These are phyloP conservation scores for Aureobasidium lini DNA, from an alignment of 2,329 filamentous ascomycete species.

Conservation along the genomic window DNA sequence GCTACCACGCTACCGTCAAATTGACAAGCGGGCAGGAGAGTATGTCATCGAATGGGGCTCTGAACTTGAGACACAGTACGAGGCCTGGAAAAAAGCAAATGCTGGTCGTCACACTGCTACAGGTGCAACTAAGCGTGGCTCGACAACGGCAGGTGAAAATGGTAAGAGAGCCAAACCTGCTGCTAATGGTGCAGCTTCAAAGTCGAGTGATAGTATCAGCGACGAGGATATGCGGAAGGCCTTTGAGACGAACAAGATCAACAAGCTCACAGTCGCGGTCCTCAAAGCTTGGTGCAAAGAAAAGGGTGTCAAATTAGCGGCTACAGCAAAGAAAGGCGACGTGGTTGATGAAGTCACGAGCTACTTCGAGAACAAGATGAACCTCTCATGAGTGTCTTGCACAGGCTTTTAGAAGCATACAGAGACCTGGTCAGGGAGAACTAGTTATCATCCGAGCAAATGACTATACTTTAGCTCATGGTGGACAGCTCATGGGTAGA, in stretches of 20 bases:
- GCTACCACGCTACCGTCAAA: conserved; percentile 74
- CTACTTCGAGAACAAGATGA: conserved; percentile 31
- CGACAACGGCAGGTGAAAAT: conserved; percentile 22
- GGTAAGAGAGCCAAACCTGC: conserved; percentile 42
- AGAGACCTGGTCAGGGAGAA: too few species aligned
- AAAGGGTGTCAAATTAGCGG: conserved; percentile 21
- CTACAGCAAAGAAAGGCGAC: conserved; percentile 27
- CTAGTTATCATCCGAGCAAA: too few species aligned
- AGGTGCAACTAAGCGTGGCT: conserved; percentile 37
- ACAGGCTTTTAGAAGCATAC: too few species aligned
- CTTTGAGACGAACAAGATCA: conserved; percentile 37
- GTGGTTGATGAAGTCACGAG: conserved; percentile 28
- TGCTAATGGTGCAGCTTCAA: conserved; percentile 17
- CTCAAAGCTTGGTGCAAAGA: conserved; percentile 26
- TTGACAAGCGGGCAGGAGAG: conserved; percentile 77
- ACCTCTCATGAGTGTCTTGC: conserved; percentile 11
- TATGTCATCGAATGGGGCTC: conserved; percentile 72
- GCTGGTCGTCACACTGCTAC: conserved; percentile 35
- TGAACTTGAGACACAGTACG: conserved; percentile 54
- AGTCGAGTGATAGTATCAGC: conserved; percentile 27
- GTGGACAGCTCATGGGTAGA: too few species aligned
- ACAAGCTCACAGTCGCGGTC: conserved; percentile 31
- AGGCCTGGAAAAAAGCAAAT: conserved; percentile 30
- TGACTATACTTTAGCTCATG: too few species aligned
- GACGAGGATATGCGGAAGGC: conserved; percentile 39